These are phyloP conservation scores for Mycena galopus DNA, from an alignment of 768 basidiomycete species.

Conservation along the genomic window DNA sequence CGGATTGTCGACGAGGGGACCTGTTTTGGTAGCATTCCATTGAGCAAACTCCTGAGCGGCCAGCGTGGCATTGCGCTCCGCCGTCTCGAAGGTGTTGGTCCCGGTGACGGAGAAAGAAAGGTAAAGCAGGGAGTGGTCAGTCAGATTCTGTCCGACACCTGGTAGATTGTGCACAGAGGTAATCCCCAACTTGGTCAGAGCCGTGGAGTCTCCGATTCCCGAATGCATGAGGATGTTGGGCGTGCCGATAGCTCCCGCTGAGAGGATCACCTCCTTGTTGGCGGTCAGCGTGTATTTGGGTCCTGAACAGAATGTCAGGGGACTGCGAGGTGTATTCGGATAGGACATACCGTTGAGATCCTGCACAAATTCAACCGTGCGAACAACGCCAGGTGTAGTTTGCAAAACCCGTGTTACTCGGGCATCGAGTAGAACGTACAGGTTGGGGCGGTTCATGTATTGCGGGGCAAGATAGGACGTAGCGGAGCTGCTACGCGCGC, in stretches of 20 bases:
- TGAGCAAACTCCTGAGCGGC: conserved; percentile 30
- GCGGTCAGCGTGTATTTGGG: background rate
- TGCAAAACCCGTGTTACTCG: background rate
- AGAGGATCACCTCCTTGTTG: background rate
- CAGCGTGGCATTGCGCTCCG: conserved; percentile 28
- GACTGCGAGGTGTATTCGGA: no score
- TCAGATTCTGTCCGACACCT: background rate
- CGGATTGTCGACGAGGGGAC: conserved; percentile 29
- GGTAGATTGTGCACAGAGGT: background rate
- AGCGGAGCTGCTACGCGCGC: conserved; percentile 43
- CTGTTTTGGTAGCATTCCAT: conserved; percentile 41
- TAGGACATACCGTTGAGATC: background rate
- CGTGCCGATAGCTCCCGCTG: background rate
- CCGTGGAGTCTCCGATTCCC: background rate
- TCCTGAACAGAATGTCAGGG: no score
- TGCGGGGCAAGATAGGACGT: background rate
- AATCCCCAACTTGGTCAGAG: background rate
- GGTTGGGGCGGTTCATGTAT: background rate
- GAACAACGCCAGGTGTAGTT: background rate
- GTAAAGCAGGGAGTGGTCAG: conserved; percentile 39
- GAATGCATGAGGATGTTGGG: background rate
- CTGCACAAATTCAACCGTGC: background rate
- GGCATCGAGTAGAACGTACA: background rate
- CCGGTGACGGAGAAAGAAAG: conserved; percentile 28
- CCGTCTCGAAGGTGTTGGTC: conserved; percentile 36